Evolutionary conservation across 768 basidiomycete species (phyloP).

Genomic region (Boletus reticulatus): DNA sequence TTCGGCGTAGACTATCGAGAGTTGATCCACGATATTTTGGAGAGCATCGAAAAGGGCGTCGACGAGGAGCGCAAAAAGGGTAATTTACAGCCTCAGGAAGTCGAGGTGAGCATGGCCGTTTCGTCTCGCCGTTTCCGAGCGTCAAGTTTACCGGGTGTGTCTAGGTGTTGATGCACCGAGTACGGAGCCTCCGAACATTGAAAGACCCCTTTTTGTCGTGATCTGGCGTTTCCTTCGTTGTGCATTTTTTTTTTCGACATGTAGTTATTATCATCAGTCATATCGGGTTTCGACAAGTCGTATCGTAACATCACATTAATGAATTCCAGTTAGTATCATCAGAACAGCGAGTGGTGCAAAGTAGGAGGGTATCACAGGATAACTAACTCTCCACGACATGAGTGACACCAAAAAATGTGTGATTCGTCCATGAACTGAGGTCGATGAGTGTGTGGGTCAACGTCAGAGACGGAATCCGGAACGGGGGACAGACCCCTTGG

Average conservation of each 20-base stretch:
- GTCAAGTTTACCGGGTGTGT: constrained; percentile 7
- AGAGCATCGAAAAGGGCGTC: constrained; percentile 75
- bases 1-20: constrained; percentile 86
- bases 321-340: constrained; percentile 16
- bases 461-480: constrained; percentile 29
- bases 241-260: neutral
- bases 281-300: constrained; percentile 4
- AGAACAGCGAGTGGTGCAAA: neutral
- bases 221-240: constrained; percentile 1
- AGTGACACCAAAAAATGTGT: constrained; percentile 87
- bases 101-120: constrained; percentile 52
- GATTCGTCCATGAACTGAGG: constrained; percentile 85
- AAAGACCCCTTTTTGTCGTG: constrained; percentile 15
- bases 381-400: constrained; percentile 79
- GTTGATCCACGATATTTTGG: constrained; percentile 71
- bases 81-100: constrained; percentile 63
- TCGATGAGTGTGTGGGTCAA: constrained; percentile 32
- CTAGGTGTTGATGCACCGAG: constrained; percentile 48
- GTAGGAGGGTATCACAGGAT: constrained; percentile 44
- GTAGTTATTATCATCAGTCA: neutral
- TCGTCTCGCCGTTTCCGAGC: neutral
- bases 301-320: constrained; percentile 21
- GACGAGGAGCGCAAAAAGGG: constrained; percentile 68
- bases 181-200: constrained; percentile 29
- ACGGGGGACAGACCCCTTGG: constrained; percentile 58